Conservation (phyloP, 225 moss, liverwort and hornwort genomes). For the Lunularia cruciata region DNA sequence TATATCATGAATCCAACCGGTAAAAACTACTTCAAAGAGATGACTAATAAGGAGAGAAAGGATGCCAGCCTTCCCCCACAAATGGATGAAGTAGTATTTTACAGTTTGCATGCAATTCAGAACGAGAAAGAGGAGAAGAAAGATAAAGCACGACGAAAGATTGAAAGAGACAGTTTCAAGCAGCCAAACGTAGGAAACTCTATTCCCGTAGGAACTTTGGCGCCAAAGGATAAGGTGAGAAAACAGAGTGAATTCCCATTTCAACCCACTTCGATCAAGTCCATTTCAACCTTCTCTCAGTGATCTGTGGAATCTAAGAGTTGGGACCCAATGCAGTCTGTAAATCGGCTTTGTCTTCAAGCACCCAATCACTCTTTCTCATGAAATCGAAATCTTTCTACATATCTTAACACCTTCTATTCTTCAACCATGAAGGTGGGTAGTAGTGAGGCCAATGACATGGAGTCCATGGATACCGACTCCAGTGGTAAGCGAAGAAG, state of each 20-base stretch:
- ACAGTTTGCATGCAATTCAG: slow-evolving; percentile 82
- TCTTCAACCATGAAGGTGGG: slow-evolving; percentile 49
- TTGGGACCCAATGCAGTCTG: not conserved
- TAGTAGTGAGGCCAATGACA: slow-evolving; percentile 86
- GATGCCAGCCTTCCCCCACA: slow-evolving; percentile 86
- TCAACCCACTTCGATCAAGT: not conserved
- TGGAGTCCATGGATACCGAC: slow-evolving; percentile 86
- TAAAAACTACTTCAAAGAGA: slow-evolving; percentile 88
- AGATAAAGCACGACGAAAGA: slow-evolving; percentile 70
- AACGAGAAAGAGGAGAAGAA: slow-evolving; percentile 94
- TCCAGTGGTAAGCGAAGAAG: slow-evolving; percentile 69
- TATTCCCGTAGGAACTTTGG: slow-evolving; percentile 20
- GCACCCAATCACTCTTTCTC: not conserved
- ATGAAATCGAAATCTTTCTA: not conserved
- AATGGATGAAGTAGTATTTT: slow-evolving; percentile 91
- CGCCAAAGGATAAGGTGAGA: slow-evolving; percentile 62
- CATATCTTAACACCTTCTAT: slow-evolving; percentile 17
- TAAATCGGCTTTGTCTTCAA: not conserved
- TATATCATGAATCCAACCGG: slow-evolving; percentile 53
- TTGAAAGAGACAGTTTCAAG: slow-evolving; percentile 64
- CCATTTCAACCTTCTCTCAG: not conserved
- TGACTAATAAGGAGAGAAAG: slow-evolving; percentile 97
- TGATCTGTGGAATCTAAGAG: not conserved
- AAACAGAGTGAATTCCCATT: not conserved
- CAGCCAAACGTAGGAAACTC: slow-evolving; percentile 33